Base-by-base conservation (phyloP, 169 alveolate genomes). In the Plasmodium malariae region DNA sequence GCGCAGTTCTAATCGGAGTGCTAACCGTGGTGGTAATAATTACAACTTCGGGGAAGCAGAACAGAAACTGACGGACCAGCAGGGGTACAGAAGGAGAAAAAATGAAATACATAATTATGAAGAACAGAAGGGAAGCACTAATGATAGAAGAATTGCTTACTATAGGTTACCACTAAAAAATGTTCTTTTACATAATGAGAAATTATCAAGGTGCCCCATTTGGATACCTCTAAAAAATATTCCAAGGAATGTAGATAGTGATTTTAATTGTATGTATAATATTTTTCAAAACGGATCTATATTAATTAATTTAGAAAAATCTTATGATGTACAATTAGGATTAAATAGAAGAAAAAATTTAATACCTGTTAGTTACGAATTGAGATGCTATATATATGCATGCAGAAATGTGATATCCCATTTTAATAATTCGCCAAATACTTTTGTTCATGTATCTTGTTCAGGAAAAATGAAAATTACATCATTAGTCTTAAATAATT, bases 361-460 rank as follows among this genome's bases (percentile, higher is more conserved):
- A 86, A 83, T 92, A 57, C 91, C 91, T 26, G 93, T 92, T 72
- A 97, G 95, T 40, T 95, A 95, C 63, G 97, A 96, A 86, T 63
- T 97, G 71, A 92, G 98, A 65, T 94, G 97, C 65, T 97, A 97
- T 78, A 55, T 97, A 14, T 95, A 95, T 89, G 94, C 96, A 1
- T 94, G 96, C 60, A 88, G 97, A 85, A 91, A 94, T 62, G 78
- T 95, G 3, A 51, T 89, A 28, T 90, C 95, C 24, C 91, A 94
- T 43, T 92, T 76, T 43, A 93, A 87, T 37, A 94, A 91, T 17
- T 89, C 92, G 34, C 96, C 97, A 30, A 95, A 94, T 43, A 93
- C 97, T 2, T 88, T 93, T 70, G 92, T 95, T 9, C 95, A 94
- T 92, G 92, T 91, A 68, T 88, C 95, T 14, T 95, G 96, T 88